Conservation (phyloP, 768 basidiomycete genomes). For the Calocybe cyanea region DNA sequence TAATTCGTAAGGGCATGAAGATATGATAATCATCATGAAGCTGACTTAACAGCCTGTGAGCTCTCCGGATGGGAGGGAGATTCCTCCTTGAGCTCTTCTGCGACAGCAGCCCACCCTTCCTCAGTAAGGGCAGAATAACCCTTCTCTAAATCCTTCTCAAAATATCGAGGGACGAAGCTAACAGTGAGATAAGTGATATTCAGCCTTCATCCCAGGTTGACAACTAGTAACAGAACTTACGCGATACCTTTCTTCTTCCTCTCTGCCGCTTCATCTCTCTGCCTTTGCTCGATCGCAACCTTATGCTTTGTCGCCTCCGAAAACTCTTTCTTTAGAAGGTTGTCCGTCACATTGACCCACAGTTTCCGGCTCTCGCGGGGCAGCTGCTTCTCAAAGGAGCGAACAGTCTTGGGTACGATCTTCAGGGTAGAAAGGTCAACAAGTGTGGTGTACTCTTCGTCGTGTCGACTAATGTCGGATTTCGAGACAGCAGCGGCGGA, state of each 20-base stretch:
- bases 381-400: constrained; percentile 77
- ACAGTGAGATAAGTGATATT: not conserved
- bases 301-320: constrained; percentile 91
- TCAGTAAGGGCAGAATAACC: constrained; percentile 69
- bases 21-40: no score
- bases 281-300: constrained; percentile 87
- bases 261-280: constrained; percentile 85
- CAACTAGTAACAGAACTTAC: constrained; percentile 46
- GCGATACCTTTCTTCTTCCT: constrained; percentile 74
- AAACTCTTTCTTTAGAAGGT: constrained; percentile 80
- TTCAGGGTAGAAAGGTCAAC: constrained; percentile 72
- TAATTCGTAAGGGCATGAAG: no score
- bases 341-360: constrained; percentile 81
- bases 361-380: constrained; percentile 79
- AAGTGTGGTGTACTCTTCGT: constrained; percentile 59
- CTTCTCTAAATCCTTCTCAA: constrained; percentile 61
- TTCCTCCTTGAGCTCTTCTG: constrained; percentile 63
- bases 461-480: constrained; percentile 36
- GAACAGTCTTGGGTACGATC: constrained; percentile 78
- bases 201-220: not conserved
- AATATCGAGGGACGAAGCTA: constrained; percentile 74
- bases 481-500: constrained; percentile 40
- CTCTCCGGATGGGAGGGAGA: constrained; percentile 28
- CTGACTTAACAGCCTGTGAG: constrained; percentile 1
- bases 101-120: constrained; percentile 66